Base-by-base conservation (phyloP, 164 flowering plant genomes). In the grape (Vitis vinifera) region DNA sequence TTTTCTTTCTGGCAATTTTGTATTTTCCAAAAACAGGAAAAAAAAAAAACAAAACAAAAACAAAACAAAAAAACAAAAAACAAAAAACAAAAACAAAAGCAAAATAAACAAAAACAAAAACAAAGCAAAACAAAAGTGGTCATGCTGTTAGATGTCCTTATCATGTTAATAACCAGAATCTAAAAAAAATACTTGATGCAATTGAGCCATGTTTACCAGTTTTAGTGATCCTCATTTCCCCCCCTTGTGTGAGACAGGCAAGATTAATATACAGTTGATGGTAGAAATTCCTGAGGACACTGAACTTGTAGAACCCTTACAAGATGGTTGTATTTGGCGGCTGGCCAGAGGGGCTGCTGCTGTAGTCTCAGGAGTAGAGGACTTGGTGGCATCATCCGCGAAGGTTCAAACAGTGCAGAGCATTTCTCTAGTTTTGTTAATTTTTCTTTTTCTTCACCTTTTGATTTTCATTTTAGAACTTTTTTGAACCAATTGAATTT, bases 281-380 rank as follows among this genome's bases (percentile, higher is more conserved):
- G 70, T 91, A 29, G 89, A 81, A 63, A 81, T 93, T 56, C 97
- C 98, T 47, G 59, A 29, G 62, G 84, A 83, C 65, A 83, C 87
- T 57, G 87, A 85, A 71, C 91, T 96, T 73, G 90, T 91, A 44
- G 92, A 88, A 75, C 89, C 86, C 48, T 58, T 94, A 59, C 80
- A 88, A 69, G 95, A 88, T 78, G 86, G 85, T 58, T 88, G 85
- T 76, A 79, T 91, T 76, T 93, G 98, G 98, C 84, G 92, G 71
- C 97, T 84, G 69, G 86, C 92, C 55, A 90, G 97, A 79, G 98
- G 99, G 3, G 78, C 97, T 71, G 97, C 95, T 49, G 62, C 81
- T 60, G 91, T 82, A 79, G 71, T 87, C 30, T 83, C 83, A 19
- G 86, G 78, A 53, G 72, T 73, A 30, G 86, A 89, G 52, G 76